phyloP scores from a whole-genome alignment of 2,329 filamentous ascomycete genomes.

The Coniochaeta ligniaria region DNA sequence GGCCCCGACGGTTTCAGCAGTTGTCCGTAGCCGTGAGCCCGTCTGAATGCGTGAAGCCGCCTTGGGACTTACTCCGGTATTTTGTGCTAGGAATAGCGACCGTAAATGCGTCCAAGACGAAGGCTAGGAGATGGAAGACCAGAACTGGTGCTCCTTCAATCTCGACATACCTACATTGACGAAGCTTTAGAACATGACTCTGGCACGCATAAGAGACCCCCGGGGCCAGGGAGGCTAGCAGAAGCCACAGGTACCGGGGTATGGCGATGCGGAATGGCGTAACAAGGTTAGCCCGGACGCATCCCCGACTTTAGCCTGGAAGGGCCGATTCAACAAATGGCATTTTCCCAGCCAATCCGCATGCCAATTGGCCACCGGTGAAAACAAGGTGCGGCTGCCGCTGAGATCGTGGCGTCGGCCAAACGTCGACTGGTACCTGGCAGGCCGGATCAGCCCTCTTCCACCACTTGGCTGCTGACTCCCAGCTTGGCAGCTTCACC shows the following conservation, averaged over 20 bases:
- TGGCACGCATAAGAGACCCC: neutral
- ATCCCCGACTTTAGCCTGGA: conserved; percentile 32
- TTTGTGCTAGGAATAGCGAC: too few relatives aligned
- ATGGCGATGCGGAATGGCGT: neutral
- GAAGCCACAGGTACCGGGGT: neutral
- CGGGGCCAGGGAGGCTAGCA: neutral
- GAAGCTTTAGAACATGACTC: too few relatives aligned
- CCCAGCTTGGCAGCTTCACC: too few relatives aligned
- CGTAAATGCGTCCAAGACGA: neutral
- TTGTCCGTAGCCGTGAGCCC: neutral
- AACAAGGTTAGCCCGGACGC: neutral
- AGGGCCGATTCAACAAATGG: conserved; percentile 27
- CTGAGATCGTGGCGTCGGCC: conserved; percentile 2
- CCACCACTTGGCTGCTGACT: too few relatives aligned
- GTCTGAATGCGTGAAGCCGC: neutral
- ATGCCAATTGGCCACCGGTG: conserved; percentile 15
- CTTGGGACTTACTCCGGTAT: neutral
- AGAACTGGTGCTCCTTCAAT: too few relatives aligned
- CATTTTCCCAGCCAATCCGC: conserved; percentile 29
- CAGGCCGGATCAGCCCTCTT: too few relatives aligned
- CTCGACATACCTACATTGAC: too few relatives aligned
- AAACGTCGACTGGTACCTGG: neutral
- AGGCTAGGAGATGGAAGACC: neutral
- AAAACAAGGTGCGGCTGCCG: conserved; percentile 23
- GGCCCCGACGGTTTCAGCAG: neutral